Conservation (phyloP, 805 yeast species). For the Komagataella ulmi region DNA sequence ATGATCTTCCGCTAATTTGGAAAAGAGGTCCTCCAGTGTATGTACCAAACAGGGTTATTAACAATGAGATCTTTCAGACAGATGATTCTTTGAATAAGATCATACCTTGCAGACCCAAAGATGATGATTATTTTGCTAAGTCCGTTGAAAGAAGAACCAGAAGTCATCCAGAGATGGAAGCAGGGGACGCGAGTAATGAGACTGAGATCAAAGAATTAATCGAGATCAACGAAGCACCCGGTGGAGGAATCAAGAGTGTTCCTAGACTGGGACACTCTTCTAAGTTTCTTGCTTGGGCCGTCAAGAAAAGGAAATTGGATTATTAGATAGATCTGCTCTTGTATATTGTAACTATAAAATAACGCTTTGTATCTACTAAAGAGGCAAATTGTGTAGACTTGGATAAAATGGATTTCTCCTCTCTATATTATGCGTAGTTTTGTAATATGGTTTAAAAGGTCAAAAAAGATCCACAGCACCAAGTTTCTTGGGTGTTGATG, state of each 20-base stretch:
- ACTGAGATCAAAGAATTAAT: conserved; percentile 13
- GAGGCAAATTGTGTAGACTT: not conserved
- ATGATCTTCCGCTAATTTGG: conserved; percentile 36
- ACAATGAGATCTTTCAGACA: conserved; percentile 1
- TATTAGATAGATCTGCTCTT: not conserved
- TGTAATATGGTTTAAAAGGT: no score
- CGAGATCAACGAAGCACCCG: conserved; percentile 7
- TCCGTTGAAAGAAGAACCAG: not conserved
- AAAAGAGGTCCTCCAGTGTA: conserved; percentile 54
- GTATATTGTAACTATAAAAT: not conserved
- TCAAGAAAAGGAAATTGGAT: not conserved
- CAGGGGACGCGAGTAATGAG: conserved; percentile 9
- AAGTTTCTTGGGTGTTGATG: no score
- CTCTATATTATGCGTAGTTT: not conserved
- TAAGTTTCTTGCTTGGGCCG: conserved; percentile 48
- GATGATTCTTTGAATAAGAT: conserved; percentile 2
- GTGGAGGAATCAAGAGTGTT: conserved; percentile 13
- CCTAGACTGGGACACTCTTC: conserved; percentile 59
- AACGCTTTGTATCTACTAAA: not conserved
- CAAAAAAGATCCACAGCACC: no score
- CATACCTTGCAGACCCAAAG: not conserved
- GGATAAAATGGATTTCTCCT: not conserved
- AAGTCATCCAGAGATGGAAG: conserved; percentile 6
- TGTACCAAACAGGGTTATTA: conserved; percentile 24
- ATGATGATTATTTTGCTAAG: not conserved